Base-by-base conservation (phyloP, 345 rosid genomes). In the Hirschfeldia incana region DNA sequence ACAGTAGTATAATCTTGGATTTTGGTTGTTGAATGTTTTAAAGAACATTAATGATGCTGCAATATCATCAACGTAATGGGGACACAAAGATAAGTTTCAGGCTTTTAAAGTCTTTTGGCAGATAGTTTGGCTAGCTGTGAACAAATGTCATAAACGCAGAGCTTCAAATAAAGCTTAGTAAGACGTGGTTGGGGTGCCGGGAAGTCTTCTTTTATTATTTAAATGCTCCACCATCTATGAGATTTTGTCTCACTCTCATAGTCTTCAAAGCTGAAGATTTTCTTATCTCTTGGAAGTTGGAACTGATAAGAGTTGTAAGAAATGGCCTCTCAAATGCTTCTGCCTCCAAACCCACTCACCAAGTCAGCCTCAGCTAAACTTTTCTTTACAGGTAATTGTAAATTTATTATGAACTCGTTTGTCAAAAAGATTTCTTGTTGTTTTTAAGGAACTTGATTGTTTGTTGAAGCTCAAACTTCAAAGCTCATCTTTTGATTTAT, bases 291-390 rank as follows among this genome's bases (percentile, higher is more conserved):
- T 72, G 3, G 32, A 29, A 29, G 32, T 3, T 39, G 63, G n/a
- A 71, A 72, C 68, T 55, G 6, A 55, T 65, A 17, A 55, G 8
- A 57, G n/a, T 16, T n/a, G 11, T 51, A n/a, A 58, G 13, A 65
- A 57, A 81, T 81, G 83, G 80, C 74, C 1, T 65, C 80, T 75
- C 83, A 66, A 5, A 70, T 71, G 46, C 77, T 81, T 66, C 51
- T 34, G 34, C 9, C 73, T 28, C 63, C 80, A 81, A 76, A 71
- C 63, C 30, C 70, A 30, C 15, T 58, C 53, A 63, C 75, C 51
- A 70, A 65, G 42, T 65, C 76, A 65, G 51, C 49, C 74, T 37
- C 68, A 8, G 12, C 81, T 37, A 39, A 66, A 66, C 21, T 13
- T n/a, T 69, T 69, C 55, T 33, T 65, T 1, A 80, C 64, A 21